phyloP scores from a whole-genome alignment of 768 basidiomycete genomes.

The Leccinum fibrillosum region DNA sequence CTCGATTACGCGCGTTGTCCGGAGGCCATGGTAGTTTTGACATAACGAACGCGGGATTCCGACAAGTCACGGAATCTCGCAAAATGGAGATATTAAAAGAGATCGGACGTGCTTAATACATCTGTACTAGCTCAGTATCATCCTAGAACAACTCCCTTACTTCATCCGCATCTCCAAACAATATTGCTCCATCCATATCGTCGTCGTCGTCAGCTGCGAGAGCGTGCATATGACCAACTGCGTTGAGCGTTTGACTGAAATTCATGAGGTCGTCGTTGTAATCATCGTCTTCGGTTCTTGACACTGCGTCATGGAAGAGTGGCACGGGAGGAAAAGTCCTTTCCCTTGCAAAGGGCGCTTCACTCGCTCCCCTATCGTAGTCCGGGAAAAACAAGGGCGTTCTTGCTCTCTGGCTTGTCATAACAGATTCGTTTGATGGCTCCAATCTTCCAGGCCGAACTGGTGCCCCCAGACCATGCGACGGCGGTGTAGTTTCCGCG shows the following conservation, averaged over 20 bases:
- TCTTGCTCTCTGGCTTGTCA: slow-evolving; percentile 36
- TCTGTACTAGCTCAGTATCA: slow-evolving; percentile 7
- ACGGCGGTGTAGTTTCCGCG: slow-evolving; percentile 30
- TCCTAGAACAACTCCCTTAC: slow-evolving; percentile 49
- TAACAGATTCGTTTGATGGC: slow-evolving; percentile 20
- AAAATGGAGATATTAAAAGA: slow-evolving; percentile 73
- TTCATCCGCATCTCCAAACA: slow-evolving; percentile 86
- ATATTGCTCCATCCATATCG: slow-evolving; percentile 66
- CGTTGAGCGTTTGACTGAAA: slow-evolving; percentile 70
- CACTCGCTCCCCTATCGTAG: slow-evolving; percentile 39
- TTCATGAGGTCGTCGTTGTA: slow-evolving; percentile 56
- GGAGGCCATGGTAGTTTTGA: slow-evolving; percentile 83
- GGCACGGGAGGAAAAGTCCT: slow-evolving; percentile 40
- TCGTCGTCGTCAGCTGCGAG: slow-evolving; percentile 70
- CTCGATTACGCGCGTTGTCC: slow-evolving; percentile 71
- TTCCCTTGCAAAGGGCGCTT: slow-evolving; percentile 30
- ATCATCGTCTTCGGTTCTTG: slow-evolving; percentile 30
- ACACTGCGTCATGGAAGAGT: slow-evolving; percentile 36
- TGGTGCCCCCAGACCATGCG: slow-evolving; percentile 31
- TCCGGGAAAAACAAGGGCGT: slow-evolving; percentile 80
- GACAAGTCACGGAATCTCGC: slow-evolving; percentile 56
- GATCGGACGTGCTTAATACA: slow-evolving; percentile 62
- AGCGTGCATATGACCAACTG: slow-evolving; percentile 52
- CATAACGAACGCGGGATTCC: slow-evolving; percentile 76
- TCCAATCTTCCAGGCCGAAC: slow-evolving; percentile 22